Evolutionary conservation across 2,329 filamentous ascomycete genomes (phyloP), one percentile per base, ranked within the genome.

Genomic region (Claviceps fusiformis): DNA sequence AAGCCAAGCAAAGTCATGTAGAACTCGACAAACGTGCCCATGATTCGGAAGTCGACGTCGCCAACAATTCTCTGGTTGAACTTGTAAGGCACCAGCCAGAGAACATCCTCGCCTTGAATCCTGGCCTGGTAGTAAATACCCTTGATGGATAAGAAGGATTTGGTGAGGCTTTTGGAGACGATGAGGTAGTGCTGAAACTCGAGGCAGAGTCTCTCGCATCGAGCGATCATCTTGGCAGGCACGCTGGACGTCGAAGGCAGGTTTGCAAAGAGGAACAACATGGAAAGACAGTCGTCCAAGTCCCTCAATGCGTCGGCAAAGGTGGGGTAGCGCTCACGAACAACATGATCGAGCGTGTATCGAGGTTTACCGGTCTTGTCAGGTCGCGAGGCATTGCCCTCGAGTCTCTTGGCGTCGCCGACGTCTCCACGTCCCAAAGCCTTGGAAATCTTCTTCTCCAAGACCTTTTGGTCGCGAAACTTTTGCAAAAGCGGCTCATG

Each of bases 151-250:
- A 98, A 75, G 75, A 98, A 98, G 0, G 91, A 95, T 75, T 96
- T 97, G 66, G 89, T 87, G 63, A 98, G 75, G 64, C 88, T 90
- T 72, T 95, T 83, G 46, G 92, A 95, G 50, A 85, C 81, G 67
- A 98, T 98, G 59, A 98, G 79, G 72, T 95, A 98, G 76, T 97
- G 93, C 73, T 97, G 87, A 71, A 98, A 98, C 74, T 98, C 93
- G 70, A 92, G 85, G 64, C 86, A 92, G 54, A 98, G 75, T 55
- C 89, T 85, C 75, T 97, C 91, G 76, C 93, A 98, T 60, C 90
- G 86, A 54, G 90, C 87, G 69, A 98, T 91, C 72, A 95, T 95
- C 79, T 95, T 96, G 57, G 90, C 85, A 50, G 93, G 92, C 17
- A 98, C 90, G 59, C 87, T 85, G 29, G 86, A 79, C 61, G 89